A percentile compares a stretch with the other conserved stretches of the same genome.
phyloP scores from a whole-genome alignment of 192 early-diverging fungal species.

The Coemansia sp. region DNA sequence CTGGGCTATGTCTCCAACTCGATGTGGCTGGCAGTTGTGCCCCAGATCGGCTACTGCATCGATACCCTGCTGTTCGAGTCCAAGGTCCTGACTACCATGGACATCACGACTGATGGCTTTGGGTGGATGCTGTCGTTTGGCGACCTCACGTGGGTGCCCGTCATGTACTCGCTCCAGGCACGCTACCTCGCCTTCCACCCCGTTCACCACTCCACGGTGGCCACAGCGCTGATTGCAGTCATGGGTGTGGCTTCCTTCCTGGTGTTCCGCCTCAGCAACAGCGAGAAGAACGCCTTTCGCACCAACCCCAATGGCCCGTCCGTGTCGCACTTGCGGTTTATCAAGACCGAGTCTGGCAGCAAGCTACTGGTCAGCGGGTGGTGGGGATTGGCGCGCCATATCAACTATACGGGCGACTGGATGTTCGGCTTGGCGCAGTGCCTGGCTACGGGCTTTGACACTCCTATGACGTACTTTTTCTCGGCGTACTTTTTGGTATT shows the following conservation, averaged over 20 bases:
- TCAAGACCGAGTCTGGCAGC: conserved; percentile 79
- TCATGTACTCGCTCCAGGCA: conserved; percentile 87
- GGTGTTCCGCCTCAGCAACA: conserved; percentile 88
- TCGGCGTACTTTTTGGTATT: conserved; percentile 87
- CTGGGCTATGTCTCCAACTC: conserved; percentile 69
- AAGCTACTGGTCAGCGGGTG: conserved; percentile 82
- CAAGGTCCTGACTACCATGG: conserved; percentile 94
- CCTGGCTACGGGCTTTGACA: conserved; percentile 76
- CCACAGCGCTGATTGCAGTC: conserved; percentile 44
- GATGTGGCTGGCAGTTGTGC: conserved; percentile 72
- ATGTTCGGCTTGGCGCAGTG: conserved; percentile 88
- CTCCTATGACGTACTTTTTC: conserved; percentile 91
- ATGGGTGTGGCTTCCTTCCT: conserved; percentile 66
- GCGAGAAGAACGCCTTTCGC: conserved; percentile 88
- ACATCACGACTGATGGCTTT: conserved; percentile 97
- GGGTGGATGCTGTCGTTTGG: conserved; percentile 85
- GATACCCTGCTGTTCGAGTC: conserved; percentile 70
- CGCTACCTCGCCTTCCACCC: conserved; percentile 79
- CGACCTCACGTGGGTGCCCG: conserved; percentile 86
- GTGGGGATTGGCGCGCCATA: conserved; percentile 93
- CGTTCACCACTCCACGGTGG: conserved; percentile 53
- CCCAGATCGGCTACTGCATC: conserved; percentile 81
- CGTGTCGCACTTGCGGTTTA: conserved; percentile 76
- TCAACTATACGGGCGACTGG: conserved; percentile 98
- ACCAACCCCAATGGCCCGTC: conserved; percentile 60